Evolutionary conservation across 1,139 yeast genomes (phyloP).

Genomic region (Williopsis jadinii): DNA sequence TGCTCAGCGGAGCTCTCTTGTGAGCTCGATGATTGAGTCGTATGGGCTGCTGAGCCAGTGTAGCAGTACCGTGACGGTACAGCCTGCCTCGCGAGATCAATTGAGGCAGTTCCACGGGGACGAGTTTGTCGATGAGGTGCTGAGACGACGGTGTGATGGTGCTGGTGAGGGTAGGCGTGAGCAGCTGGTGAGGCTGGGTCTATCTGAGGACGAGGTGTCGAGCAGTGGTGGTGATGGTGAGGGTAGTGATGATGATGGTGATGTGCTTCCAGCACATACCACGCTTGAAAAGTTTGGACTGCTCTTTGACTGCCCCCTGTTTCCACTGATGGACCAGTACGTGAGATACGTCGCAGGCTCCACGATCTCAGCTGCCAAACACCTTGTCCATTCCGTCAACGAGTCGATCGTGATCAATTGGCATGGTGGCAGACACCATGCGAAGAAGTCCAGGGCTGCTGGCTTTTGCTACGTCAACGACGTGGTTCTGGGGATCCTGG

Average conservation of each 20-base stretch:
- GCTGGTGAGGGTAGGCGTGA: background rate
- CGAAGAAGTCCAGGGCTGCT: constrained; percentile 45
- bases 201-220: constrained; percentile 1
- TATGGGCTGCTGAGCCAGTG: constrained; percentile 30
- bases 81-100: constrained; percentile 24
- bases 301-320: constrained; percentile 58
- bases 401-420: constrained; percentile 50
- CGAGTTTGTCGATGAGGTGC: constrained; percentile 31
- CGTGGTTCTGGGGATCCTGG: constrained; percentile 47
- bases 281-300: constrained; percentile 32
- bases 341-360: constrained; percentile 50
- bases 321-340: constrained; percentile 47
- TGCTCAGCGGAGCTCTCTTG: constrained; percentile 41
- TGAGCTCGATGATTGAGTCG: constrained; percentile 36
- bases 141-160: constrained; percentile 21
- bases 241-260: constrained; percentile 3
- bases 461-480: constrained; percentile 78
- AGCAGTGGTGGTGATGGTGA: constrained; percentile 3
- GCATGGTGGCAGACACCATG: constrained; percentile 82
- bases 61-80: constrained; percentile 23
- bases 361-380: constrained; percentile 43
- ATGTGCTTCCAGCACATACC: constrained; percentile 3
- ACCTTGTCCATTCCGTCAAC: constrained; percentile 16
- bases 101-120: constrained; percentile 35
- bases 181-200: background rate